These are phyloP conservation scores for Citrullus amarus DNA, from an alignment of 306 rosid species.

Conservation along the genomic window DNA sequence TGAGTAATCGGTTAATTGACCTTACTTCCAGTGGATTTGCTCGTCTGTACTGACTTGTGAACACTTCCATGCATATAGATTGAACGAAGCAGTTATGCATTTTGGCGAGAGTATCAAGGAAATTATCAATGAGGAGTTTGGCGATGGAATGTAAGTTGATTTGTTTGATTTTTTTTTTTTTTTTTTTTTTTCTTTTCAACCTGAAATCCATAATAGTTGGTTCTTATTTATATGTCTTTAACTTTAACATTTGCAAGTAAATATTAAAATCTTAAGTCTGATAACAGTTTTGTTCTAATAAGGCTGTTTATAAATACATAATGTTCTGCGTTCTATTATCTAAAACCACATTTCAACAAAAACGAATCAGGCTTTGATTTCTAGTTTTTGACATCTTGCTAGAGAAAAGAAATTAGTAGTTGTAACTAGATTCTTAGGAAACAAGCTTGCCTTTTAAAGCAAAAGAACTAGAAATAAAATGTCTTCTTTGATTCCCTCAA, in stretches of 20 bases:
- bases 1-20: neutral
- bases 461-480: neutral
- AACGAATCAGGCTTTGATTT: neutral
- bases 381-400: neutral
- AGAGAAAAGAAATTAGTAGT: neutral
- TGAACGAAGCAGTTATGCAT: conserved; percentile 93
- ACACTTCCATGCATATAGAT: conserved; percentile 29
- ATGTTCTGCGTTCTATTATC: neutral
- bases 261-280: neutral
- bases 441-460: neutral
- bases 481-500: neutral
- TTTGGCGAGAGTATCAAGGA: conserved; percentile 98
- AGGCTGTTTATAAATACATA: neutral
- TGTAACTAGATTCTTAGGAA: neutral
- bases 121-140: conserved; percentile 87
- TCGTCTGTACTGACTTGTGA: conserved; percentile 7
- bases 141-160: conserved; percentile 86
- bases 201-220: neutral
- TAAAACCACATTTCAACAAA: neutral
- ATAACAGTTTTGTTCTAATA: neutral
- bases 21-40: neutral
- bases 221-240: neutral
- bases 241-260: neutral
- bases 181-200: neutral
- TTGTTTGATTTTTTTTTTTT: neutral